Evolutionary conservation across 1,139 yeast genomes (phyloP).

Genomic region (Meyerozyma sp.): DNA sequence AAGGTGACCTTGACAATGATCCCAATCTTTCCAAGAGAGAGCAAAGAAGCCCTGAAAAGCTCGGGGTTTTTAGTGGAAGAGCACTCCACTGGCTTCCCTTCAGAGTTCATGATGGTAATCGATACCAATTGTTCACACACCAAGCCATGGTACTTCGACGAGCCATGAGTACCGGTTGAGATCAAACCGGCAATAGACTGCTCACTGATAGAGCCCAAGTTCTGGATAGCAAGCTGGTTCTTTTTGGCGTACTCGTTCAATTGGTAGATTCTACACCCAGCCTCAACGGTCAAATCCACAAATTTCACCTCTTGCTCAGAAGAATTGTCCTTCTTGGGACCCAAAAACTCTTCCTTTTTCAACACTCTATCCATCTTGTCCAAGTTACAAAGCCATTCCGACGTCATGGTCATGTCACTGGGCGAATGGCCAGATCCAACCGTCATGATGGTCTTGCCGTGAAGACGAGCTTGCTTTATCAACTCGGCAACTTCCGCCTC

Average conservation of each 20-base stretch:
- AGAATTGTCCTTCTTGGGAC: conserved; percentile 30
- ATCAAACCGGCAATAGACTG: conserved; percentile 93
- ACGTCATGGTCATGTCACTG: conserved; percentile 81
- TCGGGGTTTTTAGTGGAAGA: conserved; percentile 65
- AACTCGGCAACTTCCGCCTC: conserved; percentile 60
- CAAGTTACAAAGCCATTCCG: conserved; percentile 83
- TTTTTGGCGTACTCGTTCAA: conserved; percentile 62
- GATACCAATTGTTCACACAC: conserved; percentile 85
- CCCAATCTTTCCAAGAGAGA: conserved; percentile 90
- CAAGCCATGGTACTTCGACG: conserved; percentile 87
- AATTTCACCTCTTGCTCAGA: conserved; percentile 46
- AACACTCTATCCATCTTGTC: conserved; percentile 65
- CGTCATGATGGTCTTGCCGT: conserved; percentile 66
- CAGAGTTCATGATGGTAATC: conserved; percentile 64
- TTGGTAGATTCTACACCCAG: conserved; percentile 81
- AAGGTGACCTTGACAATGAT: conserved; percentile 84
- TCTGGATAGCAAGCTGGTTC: conserved; percentile 76
- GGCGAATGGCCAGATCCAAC: conserved; percentile 98
- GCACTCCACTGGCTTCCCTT: conserved; percentile 66
- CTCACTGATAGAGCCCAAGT: conserved; percentile 89
- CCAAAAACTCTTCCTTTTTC: conserved; percentile 31
- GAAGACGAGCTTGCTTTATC: conserved; percentile 58
- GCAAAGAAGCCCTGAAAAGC: conserved; percentile 75
- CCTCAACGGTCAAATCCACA: conserved; percentile 89
- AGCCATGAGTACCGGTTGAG: conserved; percentile 96